These are phyloP conservation scores for Thelonectria blattea DNA, from an alignment of 2,329 filamentous ascomycete genomes.

Conservation along the genomic window DNA sequence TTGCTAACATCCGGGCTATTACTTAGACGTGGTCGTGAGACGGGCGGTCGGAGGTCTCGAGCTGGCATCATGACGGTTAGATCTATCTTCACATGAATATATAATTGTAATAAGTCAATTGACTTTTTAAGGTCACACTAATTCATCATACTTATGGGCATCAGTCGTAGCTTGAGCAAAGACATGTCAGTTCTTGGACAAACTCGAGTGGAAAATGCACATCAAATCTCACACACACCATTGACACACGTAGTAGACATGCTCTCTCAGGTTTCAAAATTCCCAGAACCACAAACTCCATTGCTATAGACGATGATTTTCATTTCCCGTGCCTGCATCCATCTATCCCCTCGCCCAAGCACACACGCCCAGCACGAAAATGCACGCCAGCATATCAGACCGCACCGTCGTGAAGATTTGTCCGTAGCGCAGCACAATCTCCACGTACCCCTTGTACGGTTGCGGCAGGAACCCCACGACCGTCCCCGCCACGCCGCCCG, in stretches of 20 bases:
- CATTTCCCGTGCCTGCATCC: slow-evolving; percentile 13
- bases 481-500: slow-evolving; percentile 67
- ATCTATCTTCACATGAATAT: not conserved
- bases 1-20: too few species aligned
- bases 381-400: slow-evolving; percentile 74
- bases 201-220: too few species aligned
- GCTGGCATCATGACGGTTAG: not conserved
- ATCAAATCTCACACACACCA: too few species aligned
- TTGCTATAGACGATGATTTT: not conserved
- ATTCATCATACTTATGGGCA: too few species aligned
- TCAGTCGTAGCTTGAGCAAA: too few species aligned
- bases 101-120: not conserved
- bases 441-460: slow-evolving; percentile 66
- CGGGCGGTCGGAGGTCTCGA: not conserved
- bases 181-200: too few species aligned
- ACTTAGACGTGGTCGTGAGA: not conserved
- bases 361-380: slow-evolving; percentile 74
- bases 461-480: slow-evolving; percentile 70
- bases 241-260: too few species aligned
- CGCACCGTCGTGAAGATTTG: slow-evolving; percentile 76
- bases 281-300: too few species aligned
- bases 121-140: too few species aligned
- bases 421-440: slow-evolving; percentile 67
- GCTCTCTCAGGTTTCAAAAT: too few species aligned
- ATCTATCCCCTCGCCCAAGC: slow-evolving; percentile 49